Base-by-base conservation (phyloP, 805 yeast species). In the Cyberlindnera mississippiensis region DNA sequence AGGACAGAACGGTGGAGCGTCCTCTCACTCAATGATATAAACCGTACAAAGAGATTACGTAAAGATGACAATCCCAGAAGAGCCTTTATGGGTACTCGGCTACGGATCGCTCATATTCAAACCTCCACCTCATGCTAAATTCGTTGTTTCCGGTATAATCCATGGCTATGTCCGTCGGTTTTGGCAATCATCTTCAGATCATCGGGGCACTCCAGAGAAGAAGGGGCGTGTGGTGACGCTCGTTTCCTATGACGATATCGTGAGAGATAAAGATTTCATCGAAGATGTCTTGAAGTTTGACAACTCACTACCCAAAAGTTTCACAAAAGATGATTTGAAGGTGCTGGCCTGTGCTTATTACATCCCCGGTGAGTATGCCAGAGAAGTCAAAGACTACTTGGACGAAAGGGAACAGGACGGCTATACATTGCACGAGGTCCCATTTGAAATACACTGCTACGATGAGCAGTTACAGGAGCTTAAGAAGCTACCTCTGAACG, bases 181-280 rank as follows among this genome's bases (percentile, higher is more conserved):
- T 58, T 90, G 96, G 96, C 97, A 90, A 61, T 75, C 86, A 28
- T 82, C 93, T 10, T 78, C 82, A 18, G 97, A 90, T 60, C 96
- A 91, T 61, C 66, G 97, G 40, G 97, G 97, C 1, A 84, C 95
- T 0, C 88, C 87, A 0, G 85, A 77, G 42, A 59, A 64, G n/a
- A 96, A 95, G 1, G 98, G 98, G 1, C 64, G 97, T 27, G 97
- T 90, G 2, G 96, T 77, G 9, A 90, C 97, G 0, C 66, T 90
- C 35, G 69, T 90, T 1, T 75, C 89, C 9, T 66, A 75, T 34
- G 72, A 73, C 7, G 79, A 78, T 43, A 69, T 84, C 14, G 57
- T 73, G 19, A 40, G 52, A 3, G 67, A 76, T 45, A 43, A 51
- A 0, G 50, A 41, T 3, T 73, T 79, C 42, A 66, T 68, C 28